Percentiles rank a stretch among this genome's conserved stretches.
Evolutionary conservation across 306 rosid genomes (phyloP).

Genomic region (Cucurbita argyrosperma): DNA sequence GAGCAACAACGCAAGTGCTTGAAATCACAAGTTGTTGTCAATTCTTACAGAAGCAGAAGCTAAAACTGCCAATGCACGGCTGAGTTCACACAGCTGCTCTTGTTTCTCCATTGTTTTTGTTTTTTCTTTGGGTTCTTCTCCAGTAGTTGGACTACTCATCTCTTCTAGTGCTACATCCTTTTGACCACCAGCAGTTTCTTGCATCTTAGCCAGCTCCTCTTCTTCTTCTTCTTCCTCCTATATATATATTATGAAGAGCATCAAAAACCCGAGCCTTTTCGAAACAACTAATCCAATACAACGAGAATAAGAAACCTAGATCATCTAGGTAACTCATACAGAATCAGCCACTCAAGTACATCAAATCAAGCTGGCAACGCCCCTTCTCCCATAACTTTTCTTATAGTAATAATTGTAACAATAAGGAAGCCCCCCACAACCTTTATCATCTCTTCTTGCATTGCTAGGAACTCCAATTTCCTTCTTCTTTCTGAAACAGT

Average conservation of each 20-base stretch:
- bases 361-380: background rate
- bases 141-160: conserved; percentile 55
- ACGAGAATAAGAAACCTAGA: background rate
- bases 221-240: conserved; percentile 82
- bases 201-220: conserved; percentile 49
- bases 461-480: conserved; percentile 81
- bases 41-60: conserved; percentile 93
- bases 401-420: background rate
- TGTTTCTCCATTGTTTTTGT: conserved; percentile 56
- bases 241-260: background rate
- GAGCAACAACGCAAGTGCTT: background rate
- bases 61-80: conserved; percentile 90
- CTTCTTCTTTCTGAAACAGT: conserved; percentile 86
- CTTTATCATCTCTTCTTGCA: conserved; percentile 93
- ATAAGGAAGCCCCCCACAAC: conserved; percentile 8
- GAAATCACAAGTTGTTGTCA: background rate
- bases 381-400: background rate
- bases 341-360: background rate
- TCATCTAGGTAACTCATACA: background rate
- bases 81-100: conserved; percentile 79
- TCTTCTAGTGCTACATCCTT: conserved; percentile 69
- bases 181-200: conserved; percentile 32
- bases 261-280: background rate
- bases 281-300: conserved; percentile 5
- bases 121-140: conserved; percentile 61